Evolutionary conservation across 164 flowering plant species (phyloP), one percentile per base, ranked within the genome.

Genomic region (Liquidambar formosana): DNA sequence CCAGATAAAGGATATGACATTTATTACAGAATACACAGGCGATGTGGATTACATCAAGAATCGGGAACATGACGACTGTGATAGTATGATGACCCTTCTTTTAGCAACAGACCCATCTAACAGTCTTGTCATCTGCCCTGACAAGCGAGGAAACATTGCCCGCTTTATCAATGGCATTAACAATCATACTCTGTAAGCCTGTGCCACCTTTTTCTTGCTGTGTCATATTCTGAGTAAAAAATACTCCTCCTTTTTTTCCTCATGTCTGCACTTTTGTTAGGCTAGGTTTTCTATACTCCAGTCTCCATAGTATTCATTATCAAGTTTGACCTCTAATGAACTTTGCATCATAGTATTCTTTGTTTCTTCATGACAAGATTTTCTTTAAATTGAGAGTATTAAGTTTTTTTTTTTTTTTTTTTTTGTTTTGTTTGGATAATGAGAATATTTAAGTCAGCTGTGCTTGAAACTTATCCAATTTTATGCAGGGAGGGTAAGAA

Each of bases 111-210:
- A 87, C 26, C 76, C 85, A 38, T 84, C 83, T 21, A 72, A 76
- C 49, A 87, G 88, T 62, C 88, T 90, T 63, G 88, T 90, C 60
- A 79, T 90, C 56, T 90, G 93, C 67, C 91, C 93, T 64, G 93
- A 90, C 66, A 84, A 77, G 63, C 88, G 83, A 38, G 90, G 93
- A 68, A 90, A 90, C 57, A 83, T 90, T 75, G 80, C 89, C 44
- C 92, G 93, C 18, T 90, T 90, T 75, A 77, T 90, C 61, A 90
- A 74, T 80, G 96, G 96, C 73, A 88, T 90, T 49, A 90, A 90
- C 82, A 90, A 90, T 71, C 83, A 88, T 56, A 83, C 82, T 38
- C 71, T 52, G 96, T 90, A 88, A 87, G 89, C 68, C 60, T 64
- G 8, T 70, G 22, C 33, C 38, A 46, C 66, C 46, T 49, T 8